Evolutionary conservation across 305 asterid species (phyloP), one percentile per base, ranked within the genome.

Genomic region (Fraxinus albicans): DNA sequence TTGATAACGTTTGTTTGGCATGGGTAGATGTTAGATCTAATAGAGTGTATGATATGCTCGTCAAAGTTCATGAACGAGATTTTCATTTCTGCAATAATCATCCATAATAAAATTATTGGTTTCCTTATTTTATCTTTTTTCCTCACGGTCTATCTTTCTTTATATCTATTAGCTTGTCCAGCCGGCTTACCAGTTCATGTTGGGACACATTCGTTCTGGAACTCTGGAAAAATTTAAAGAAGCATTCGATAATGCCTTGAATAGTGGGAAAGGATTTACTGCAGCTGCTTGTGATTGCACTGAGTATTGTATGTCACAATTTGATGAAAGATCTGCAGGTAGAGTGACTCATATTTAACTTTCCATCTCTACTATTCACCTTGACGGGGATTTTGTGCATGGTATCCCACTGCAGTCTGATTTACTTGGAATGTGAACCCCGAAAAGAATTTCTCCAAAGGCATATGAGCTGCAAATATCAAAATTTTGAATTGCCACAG

Each of bases 161-260:
- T 12, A 12, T 72, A 34, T 72, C 42, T 81, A 74, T 85, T 88
- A 97, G 99, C 98, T 95, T 90, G 97, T 95, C 88, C 99, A 90
- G 90, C 99, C 98, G 83, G 93, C 98, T 38, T 89, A 95, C 88
- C 98, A 90, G 21, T 88, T 85, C 85, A 90, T 92, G 97, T 86
- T 97, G 97, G 99, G 97, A 81, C 99, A 97, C 89, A 81, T 97
- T 42, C 93, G 98, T 76, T 87, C 95, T 87, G 98, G 92, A 80
- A 90, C 92, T 34, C 85, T 97, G 63, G 93, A 94, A 60, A 92
- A 81, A 85, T 97, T 95, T 85, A 93, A 95, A 87, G 92, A 83
- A 82, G 92, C 94, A 79, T 92, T 97, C 86, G 91, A 90, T 74
- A 90, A 78, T 84, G 92, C 96, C 77, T 85, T 95, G 92, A 89